Evolutionary conservation across 2,329 filamentous ascomycete species (phyloP), one percentile per base, ranked within the genome.

Genomic region (Penicillium sp.): DNA sequence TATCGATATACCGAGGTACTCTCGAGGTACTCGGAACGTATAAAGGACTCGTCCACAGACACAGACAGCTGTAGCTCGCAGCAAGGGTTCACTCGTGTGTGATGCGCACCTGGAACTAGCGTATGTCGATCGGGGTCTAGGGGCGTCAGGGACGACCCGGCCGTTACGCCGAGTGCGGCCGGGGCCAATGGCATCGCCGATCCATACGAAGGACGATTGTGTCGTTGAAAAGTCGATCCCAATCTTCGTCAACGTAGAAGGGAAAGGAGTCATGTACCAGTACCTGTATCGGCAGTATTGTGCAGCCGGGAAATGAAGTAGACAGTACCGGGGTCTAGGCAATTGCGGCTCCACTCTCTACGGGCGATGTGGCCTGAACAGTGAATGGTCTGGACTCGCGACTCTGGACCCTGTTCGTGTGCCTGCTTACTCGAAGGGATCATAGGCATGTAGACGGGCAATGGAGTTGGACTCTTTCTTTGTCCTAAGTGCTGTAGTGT

Each of bases 321-420:
- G 15, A n/a, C 18, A n/a, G 15, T 26, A 43, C 24, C 18, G 6
- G n/a, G 43, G 36, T 34, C 44, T 34, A 46, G 49, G 42, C 44
- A 34, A 34, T 36, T 52, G 29, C 31, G 51, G 42, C 48, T 54
- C 55, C 57, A 58, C 52, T 50, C 49, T 5, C 42, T 33, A 45
- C 44, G 51, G 47, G 42, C 42, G 47, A 57, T 52, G 54, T 57
- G 54, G 54, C 54, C 54, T 54, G 43, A 54, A 56, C 24, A 26
- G 5, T 7, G 24, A n/a, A 16, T 26, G 31, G 49, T 51, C 49
- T 51, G 38, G 49, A 47, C 36, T 38, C 18, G 12, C 24, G 28
- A 29, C 28, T 29, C 49, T 52, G 24, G 29, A 23, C 28, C 26
- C 26, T 58, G 53, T 51, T 59, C 54, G 51, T 53, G 54, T 59